Percentiles rank a stretch among this genome's conserved stretches.
Conservation (phyloP, 208 protist species). For the Wallacemonas sp. region DNA sequence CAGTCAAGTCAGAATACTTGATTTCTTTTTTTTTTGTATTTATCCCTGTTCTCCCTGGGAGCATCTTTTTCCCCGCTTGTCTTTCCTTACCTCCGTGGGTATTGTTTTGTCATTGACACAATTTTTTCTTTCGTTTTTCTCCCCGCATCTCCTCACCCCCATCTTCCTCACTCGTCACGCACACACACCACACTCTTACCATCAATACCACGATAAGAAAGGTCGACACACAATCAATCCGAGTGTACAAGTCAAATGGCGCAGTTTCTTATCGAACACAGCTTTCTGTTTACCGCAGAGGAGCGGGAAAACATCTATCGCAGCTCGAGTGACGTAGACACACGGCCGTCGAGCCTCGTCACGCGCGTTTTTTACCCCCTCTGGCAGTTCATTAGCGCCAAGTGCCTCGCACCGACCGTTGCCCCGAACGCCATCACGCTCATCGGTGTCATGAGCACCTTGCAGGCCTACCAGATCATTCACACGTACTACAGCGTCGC, state of each 20-base stretch:
- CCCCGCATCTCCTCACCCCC: conserved; percentile 12
- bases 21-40: background rate
- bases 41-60: too few relatives aligned
- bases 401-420: conserved; percentile 76
- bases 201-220: too few relatives aligned
- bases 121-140: conserved; percentile 17
- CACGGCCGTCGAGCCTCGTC: conserved; percentile 72
- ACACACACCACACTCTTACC: too few relatives aligned
- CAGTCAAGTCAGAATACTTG: too few relatives aligned
- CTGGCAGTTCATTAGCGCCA: conserved; percentile 58
- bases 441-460: conserved; percentile 67
- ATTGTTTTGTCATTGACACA: too few relatives aligned
- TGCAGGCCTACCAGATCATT: conserved; percentile 90
- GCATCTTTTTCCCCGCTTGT: conserved; percentile 8
- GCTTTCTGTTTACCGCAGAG: conserved; percentile 74
- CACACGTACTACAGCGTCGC: conserved; percentile 57
- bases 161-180: background rate
- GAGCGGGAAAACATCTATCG: conserved; percentile 76
- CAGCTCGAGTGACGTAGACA: conserved; percentile 69
- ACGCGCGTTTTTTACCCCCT: conserved; percentile 69
- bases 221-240: too few relatives aligned
- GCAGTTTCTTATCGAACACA: conserved; percentile 66
- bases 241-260: conserved; percentile 30
- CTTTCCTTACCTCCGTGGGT: background rate
- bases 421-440: conserved; percentile 92